These are phyloP conservation scores for Meredithiella fracta DNA, from an alignment of 2,329 filamentous ascomycete genomes.

Conservation along the genomic window DNA sequence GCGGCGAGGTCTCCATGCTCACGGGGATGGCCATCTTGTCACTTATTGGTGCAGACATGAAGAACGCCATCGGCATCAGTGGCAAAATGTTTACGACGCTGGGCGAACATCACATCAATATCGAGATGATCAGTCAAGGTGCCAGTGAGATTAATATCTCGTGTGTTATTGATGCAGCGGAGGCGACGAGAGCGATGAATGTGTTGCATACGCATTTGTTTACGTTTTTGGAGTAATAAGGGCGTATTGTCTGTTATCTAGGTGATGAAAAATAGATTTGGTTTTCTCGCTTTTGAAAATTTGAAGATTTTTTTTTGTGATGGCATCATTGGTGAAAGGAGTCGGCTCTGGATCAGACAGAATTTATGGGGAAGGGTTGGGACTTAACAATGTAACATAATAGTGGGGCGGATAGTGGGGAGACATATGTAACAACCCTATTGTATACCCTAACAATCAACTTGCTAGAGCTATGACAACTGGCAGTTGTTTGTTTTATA, in stretches of 20 bases:
- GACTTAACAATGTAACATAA: no score
- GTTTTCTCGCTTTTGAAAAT: background rate
- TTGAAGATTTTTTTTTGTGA: no score
- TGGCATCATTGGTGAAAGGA: no score
- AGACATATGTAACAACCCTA: no score
- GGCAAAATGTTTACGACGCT: conserved; percentile 90
- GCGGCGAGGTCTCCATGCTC: conserved; percentile 80
- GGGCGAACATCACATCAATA: conserved; percentile 85
- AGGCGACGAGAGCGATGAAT: conserved; percentile 86
- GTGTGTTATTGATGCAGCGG: conserved; percentile 82
- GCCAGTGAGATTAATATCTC: conserved; percentile 99
- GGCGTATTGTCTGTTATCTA: no score
- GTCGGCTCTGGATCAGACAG: no score
- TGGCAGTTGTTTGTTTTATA: no score
- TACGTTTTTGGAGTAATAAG: conserved; percentile 63
- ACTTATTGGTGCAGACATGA: conserved; percentile 87
- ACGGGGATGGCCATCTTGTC: conserved; percentile 90
- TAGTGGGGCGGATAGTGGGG: no score
- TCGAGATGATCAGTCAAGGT: conserved; percentile 98
- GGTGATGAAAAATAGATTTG: conserved; percentile 1
- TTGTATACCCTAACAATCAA: no score
- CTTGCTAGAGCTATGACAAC: no score
- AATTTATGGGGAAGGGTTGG: no score
- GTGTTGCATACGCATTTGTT: conserved; percentile 94
- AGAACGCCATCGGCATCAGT: conserved; percentile 89